Percentiles rank a stretch among this genome's conserved stretches.
Conservation (phyloP, 2,329 filamentous ascomycete species). For the Tolypocladium ovalisporum region DNA sequence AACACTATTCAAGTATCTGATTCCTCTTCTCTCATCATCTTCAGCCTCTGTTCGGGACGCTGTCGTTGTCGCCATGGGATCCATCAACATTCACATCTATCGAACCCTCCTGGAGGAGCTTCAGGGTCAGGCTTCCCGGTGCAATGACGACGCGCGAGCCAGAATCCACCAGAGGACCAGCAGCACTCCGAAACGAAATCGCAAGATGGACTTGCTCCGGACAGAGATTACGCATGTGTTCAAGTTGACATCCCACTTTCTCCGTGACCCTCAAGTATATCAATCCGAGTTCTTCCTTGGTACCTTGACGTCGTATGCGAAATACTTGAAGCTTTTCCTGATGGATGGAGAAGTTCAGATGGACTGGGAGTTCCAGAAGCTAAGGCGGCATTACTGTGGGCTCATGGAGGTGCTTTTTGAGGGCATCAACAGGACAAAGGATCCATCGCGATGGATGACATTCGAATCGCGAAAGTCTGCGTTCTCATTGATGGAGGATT, state of each 20-base stretch:
- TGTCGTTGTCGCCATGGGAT: constrained; percentile 83
- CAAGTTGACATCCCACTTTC: constrained; percentile 82
- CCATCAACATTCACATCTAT: constrained; percentile 91
- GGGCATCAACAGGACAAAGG: constrained; percentile 73
- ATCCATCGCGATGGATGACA: constrained; percentile 89
- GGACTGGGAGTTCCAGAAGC: constrained; percentile 86
- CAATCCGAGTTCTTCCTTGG: constrained; percentile 83
- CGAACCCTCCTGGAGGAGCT: constrained; percentile 82
- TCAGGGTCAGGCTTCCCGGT: constrained; percentile 73
- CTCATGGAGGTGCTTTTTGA: constrained; percentile 89
- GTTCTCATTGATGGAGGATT: constrained; percentile 96
- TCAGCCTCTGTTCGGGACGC: constrained; percentile 78
- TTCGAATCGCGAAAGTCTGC: constrained; percentile 94
- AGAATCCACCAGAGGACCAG: constrained; percentile 78
- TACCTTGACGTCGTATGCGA: constrained; percentile 81
- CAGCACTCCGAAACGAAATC: constrained; percentile 71
- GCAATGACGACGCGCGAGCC: constrained; percentile 79
- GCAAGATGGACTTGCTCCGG: constrained; percentile 74
- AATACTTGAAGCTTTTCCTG: constrained; percentile 85
- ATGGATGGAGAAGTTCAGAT: constrained; percentile 92
- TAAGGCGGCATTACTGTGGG: constrained; percentile 88
- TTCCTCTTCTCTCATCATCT: constrained; percentile 72
- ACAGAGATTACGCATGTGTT: constrained; percentile 97
- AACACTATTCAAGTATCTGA: constrained; percentile 82
- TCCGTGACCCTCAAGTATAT: constrained; percentile 67